phyloP scores from a whole-genome alignment of 1,139 yeast species.

The Suhomyces kunorum region DNA sequence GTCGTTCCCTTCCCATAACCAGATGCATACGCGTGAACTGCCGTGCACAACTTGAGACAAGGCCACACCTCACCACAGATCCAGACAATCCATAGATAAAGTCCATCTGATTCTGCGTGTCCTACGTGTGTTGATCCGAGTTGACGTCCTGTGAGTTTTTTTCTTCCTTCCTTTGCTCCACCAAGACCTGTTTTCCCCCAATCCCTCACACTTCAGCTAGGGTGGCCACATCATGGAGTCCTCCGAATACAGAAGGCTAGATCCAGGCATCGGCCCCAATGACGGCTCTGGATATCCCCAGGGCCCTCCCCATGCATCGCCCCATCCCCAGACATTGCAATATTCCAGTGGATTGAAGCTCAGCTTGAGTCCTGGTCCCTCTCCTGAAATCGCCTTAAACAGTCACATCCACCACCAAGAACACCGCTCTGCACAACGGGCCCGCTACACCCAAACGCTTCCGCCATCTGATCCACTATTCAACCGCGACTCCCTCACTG shows the following conservation, averaged over 20 bases:
- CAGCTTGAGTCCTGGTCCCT: background rate
- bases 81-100: too few species aligned
- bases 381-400: background rate
- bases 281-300: background rate
- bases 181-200: too few species aligned
- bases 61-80: background rate
- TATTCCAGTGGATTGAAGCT: background rate
- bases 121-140: too few species aligned
- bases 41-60: background rate
- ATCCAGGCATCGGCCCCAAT: background rate
- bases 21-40: background rate
- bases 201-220: background rate
- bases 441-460: conserved; percentile 6
- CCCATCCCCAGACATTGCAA: background rate
- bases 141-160: too few species aligned
- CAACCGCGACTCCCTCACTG: conserved; percentile 34
- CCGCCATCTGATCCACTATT: conserved; percentile 42
- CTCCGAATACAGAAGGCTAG: background rate
- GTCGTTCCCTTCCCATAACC: background rate
- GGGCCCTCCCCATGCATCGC: background rate
- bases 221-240: background rate
- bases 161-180: too few species aligned
- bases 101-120: too few species aligned
- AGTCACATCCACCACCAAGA: background rate
- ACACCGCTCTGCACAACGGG: conserved; percentile 1